These are phyloP conservation scores for Kalmanozyma brasiliensis DNA, from an alignment of 1,284 basidiomycete genomes.

Conservation along the genomic window DNA sequence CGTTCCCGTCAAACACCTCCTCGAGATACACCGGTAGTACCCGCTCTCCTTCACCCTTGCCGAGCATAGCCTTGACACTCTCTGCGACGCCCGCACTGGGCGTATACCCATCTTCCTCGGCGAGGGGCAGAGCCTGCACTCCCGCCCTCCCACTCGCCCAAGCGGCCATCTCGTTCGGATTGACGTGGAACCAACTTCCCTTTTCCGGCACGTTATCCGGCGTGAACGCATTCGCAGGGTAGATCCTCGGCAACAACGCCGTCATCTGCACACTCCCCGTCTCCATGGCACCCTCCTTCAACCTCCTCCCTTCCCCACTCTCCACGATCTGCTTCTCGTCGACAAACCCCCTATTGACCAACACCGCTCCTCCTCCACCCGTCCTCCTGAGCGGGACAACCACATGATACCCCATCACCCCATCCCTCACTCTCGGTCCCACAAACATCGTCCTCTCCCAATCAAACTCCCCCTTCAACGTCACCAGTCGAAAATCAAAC, in stretches of 20 bases:
- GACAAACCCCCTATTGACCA: conserved; percentile 84
- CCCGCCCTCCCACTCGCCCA: conserved; percentile 83
- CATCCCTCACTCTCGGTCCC: conserved; percentile 86
- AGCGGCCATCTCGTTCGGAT: conserved; percentile 81
- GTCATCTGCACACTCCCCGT: conserved; percentile 28
- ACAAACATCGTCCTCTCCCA: conserved; percentile 78
- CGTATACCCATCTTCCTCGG: conserved; percentile 32
- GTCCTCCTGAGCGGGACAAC: conserved; percentile 83
- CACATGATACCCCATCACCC: conserved; percentile 85
- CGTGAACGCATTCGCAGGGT: conserved; percentile 77
- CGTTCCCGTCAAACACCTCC: conserved; percentile 74
- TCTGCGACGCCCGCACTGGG: conserved; percentile 44
- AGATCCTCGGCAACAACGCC: conserved; percentile 59
- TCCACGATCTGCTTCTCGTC: conserved; percentile 69
- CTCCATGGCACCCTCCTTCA: conserved; percentile 33
- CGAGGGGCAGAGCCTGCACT: conserved; percentile 71
- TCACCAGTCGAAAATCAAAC: conserved; percentile 61
- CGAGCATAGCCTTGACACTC: conserved; percentile 47
- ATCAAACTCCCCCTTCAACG: conserved; percentile 70
- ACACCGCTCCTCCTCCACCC: conserved; percentile 74
- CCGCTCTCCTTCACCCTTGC: conserved; percentile 5
- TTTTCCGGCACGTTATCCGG: conserved; percentile 85
- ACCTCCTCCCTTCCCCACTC: conserved; percentile 22
- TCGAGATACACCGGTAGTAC: conserved; percentile 64
- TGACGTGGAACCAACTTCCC: conserved; percentile 88